These are phyloP conservation scores for Pulveroboletus sp. DNA, from an alignment of 768 basidiomycete species.

Conservation along the genomic window DNA sequence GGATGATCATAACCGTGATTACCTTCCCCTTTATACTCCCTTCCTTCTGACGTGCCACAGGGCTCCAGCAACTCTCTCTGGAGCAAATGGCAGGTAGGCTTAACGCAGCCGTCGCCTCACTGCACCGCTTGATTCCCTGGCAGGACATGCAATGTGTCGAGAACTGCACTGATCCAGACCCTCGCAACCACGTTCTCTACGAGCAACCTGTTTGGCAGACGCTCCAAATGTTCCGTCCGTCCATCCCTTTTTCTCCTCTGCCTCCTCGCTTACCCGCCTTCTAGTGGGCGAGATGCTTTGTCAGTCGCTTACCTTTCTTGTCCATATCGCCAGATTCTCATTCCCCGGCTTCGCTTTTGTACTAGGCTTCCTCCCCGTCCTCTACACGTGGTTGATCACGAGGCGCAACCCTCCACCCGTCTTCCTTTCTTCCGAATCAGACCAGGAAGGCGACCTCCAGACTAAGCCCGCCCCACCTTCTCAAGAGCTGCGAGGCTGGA, in stretches of 20 bases:
- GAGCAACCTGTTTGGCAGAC: conserved; percentile 96
- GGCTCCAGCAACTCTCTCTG: conserved; percentile 79
- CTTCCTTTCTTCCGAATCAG: conserved; percentile 51
- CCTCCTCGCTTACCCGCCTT: conserved; percentile 34
- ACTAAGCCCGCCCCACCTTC: conserved; percentile 31
- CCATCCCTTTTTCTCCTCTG: conserved; percentile 11
- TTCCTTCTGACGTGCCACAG: conserved; percentile 33
- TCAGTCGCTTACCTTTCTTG: conserved; percentile 40
- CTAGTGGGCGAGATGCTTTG: conserved; percentile 92
- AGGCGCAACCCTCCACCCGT: conserved; percentile 45
- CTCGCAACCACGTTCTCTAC: conserved; percentile 63
- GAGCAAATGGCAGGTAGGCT: conserved; percentile 74
- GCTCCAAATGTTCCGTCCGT: conserved; percentile 84
- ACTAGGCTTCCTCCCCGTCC: conserved; percentile 79
- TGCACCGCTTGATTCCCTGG: conserved; percentile 1
- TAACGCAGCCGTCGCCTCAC: neutral
- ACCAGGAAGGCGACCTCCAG: conserved; percentile 38
- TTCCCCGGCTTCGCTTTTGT: conserved; percentile 11
- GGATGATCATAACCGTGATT: conserved; percentile 87
- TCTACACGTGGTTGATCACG: conserved; percentile 62
- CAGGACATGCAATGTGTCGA: conserved; percentile 99
- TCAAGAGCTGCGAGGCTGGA: conserved; percentile 61
- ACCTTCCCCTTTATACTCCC: no score
- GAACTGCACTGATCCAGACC: conserved; percentile 72
- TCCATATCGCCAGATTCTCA: conserved; percentile 16